phyloP scores from a whole-genome alignment of 202 grass and related monocot genomes.

The Panicum hallii region DNA sequence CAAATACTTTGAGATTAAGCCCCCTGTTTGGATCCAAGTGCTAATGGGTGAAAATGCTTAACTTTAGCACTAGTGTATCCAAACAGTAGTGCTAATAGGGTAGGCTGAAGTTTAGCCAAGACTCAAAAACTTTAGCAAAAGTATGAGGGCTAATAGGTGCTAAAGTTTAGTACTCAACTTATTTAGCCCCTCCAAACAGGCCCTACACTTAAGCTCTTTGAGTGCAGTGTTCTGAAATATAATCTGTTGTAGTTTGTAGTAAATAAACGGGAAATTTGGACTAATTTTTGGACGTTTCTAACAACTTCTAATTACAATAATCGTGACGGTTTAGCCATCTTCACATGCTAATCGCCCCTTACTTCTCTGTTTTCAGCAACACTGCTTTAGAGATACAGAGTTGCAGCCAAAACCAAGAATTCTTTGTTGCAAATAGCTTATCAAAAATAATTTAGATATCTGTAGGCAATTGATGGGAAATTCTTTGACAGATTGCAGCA shows the following conservation, averaged over 20 bases:
- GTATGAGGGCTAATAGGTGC: too few relatives aligned
- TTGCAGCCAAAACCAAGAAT: not conserved
- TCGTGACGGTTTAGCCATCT: not conserved
- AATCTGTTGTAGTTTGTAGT: not conserved
- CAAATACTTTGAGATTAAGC: too few relatives aligned
- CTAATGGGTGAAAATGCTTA: too few relatives aligned
- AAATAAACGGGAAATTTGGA: not conserved
- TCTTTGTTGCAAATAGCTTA: conserved; percentile 11
- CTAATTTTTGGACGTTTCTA: not conserved
- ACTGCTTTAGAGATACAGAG: conserved; percentile 8
- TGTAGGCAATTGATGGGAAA: not conserved
- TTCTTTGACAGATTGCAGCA: conserved; percentile 75
- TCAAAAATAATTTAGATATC: conserved; percentile 7
- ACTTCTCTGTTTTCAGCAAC: not conserved
- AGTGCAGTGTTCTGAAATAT: not conserved
- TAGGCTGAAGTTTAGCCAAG: too few relatives aligned
- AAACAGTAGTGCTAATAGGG: too few relatives aligned
- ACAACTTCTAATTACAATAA: not conserved
- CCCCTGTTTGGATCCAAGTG: too few relatives aligned
- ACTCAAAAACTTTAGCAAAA: too few relatives aligned
- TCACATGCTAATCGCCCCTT: not conserved
- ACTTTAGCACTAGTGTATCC: too few relatives aligned
- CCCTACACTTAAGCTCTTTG: too few relatives aligned
- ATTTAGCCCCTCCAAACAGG: too few relatives aligned
- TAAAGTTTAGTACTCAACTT: too few relatives aligned